Base-by-base conservation (phyloP, 768 basidiomycete genomes). In the Trametes cubensis region DNA sequence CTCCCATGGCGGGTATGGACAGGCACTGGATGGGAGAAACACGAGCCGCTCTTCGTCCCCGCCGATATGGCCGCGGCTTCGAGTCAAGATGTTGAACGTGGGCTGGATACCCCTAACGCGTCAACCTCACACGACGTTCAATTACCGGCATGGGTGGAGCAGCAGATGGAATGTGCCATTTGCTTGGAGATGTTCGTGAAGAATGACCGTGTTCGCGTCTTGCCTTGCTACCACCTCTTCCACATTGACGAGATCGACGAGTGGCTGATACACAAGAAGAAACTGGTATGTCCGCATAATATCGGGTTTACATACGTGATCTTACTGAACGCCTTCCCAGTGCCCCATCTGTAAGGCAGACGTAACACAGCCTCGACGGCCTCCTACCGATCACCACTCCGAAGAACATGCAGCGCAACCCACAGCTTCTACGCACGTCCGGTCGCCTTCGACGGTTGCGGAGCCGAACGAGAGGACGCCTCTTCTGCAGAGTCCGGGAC, bases 181-280 rank as follows among this genome's bases (percentile, higher is more conserved):
- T 98, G 96, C 72, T 81, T 98, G 58, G 90, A 83, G 61, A 85
- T 88, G 64, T 98, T 98, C 68, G 85, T 78, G 42, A 86, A 86
- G 70, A 95, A 95, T 3, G 96, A 98, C 72, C 84, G 86, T 68
- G 92, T 98, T 45, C 85, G 95, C 67, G 92, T 95, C 54, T 72
- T 98, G 42, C 96, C 96, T 1, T 98, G 96, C 70, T 89, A 91
- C 49, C 96, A 98, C 72, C 87, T 98, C 56, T 98, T 97, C 77
- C 96, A 98, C 75, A 83, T 92, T 47, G 82, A 88, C 39, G 96
- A 98, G 73, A 85, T 97, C 41, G 94, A 95, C 72, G 83, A 89
- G 65, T 98, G 96, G 96, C 76, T 98, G 62, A 88, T 95, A 58
- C 86, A 90, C 63, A 85, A 92, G 74, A 93, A 95, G 80, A 97